phyloP scores from a whole-genome alignment of 1,139 yeast species.

The Kodamaea arcana region DNA sequence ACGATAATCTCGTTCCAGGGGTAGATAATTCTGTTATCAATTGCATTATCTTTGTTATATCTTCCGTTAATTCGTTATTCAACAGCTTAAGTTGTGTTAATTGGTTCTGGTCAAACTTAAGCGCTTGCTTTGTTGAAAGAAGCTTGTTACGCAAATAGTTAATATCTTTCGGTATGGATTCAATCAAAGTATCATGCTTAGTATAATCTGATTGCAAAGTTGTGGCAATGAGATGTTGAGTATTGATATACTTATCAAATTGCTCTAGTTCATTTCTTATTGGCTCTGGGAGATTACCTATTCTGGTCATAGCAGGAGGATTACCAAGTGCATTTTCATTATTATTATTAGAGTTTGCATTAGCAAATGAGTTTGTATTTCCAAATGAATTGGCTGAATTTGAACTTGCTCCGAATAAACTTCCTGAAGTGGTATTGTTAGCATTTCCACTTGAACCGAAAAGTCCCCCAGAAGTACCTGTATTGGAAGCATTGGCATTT shows the following conservation, averaged over 20 bases:
- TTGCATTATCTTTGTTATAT: slow-evolving; percentile 64
- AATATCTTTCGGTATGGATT: slow-evolving; percentile 82
- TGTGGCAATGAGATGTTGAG: slow-evolving; percentile 79
- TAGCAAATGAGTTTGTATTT: slow-evolving; percentile 5
- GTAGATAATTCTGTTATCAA: slow-evolving; percentile 62
- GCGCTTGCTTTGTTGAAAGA: slow-evolving; percentile 64
- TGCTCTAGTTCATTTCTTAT: slow-evolving; percentile 75
- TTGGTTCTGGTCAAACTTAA: slow-evolving; percentile 41
- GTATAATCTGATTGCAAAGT: slow-evolving; percentile 62
- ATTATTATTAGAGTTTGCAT: slow-evolving; percentile 14
- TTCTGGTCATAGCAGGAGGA: slow-evolving; percentile 79
- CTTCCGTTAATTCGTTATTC: slow-evolving; percentile 61
- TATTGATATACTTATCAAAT: slow-evolving; percentile 76
- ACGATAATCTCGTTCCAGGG: slow-evolving; percentile 63
- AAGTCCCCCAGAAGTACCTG: slow-evolving; percentile 10
- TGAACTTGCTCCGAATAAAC: background rate
- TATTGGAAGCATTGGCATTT: background rate
- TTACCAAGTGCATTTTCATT: slow-evolving; percentile 16
- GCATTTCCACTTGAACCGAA: slow-evolving; percentile 6
- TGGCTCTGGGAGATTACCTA: slow-evolving; percentile 75
- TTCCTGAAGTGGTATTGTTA: slow-evolving; percentile 6
- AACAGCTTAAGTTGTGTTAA: slow-evolving; percentile 32
- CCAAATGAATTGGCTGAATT: background rate
- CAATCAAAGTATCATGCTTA: slow-evolving; percentile 66
- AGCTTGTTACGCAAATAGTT: slow-evolving; percentile 63